Base-by-base conservation (phyloP, 805 yeast genomes). In the Schwanniomyces pseudopolymorphus region DNA sequence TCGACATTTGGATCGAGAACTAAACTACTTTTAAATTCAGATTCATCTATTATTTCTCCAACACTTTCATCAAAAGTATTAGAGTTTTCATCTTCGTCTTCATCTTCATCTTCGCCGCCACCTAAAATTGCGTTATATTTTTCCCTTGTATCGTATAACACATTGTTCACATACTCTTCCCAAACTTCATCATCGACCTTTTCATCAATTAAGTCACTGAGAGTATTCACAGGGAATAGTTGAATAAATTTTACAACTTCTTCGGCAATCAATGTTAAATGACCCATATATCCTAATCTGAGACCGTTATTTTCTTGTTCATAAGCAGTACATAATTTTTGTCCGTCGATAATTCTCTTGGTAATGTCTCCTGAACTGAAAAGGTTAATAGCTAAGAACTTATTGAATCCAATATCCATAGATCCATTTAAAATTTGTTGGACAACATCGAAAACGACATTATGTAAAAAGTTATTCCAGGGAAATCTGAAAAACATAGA, bases 241-340 rank as follows among this genome's bases (percentile, higher is more conserved):
- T 64, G 78, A n/a, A 78, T 73, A 64, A 94, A 94, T 64, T 94
- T 94, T 41, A 90, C 96, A 36, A 94, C 94, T 64, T 94, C 99
- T 63, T 94, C 99, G 21, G 97, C 92, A 51, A 94, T 89, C 43
- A 94, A 73, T 2, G 96, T 89, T 53, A 94, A 72, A 62, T 94
- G 99, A 17, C 99, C 99, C 94, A 92, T 94, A 61, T 89, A 94
- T 0, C 99, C 99, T 42, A 90, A 77, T 49, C 96, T 78, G 43
- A 88, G 78, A 3, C 85, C 83, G 31, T 54, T 52, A 35, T 61
- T 51, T 13, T 75, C 73, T 47, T 70, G 70, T 52, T 75, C 78
- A 61, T 87, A 70, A 72, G 80, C 24, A 83, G 85, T 49, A 83
- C 74, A 69, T 77, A 89, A 53, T 84, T 59, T 81, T 76, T 55